These are phyloP conservation scores for Medicago lupulina DNA, from an alignment of 306 rosid species.

Conservation along the genomic window DNA sequence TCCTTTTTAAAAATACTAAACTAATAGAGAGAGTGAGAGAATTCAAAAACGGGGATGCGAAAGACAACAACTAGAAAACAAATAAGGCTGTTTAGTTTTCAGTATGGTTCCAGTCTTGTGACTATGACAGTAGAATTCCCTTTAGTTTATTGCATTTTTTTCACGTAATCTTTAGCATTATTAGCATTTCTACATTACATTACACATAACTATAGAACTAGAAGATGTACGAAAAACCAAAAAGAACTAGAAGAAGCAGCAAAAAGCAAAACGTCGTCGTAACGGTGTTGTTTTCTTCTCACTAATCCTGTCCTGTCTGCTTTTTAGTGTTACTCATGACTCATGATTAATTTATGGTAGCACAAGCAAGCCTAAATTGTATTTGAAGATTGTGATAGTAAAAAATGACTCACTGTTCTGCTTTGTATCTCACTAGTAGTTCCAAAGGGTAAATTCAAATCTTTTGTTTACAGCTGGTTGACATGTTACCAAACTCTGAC, in stretches of 20 bases:
- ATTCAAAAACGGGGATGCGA: slow-evolving; percentile 76
- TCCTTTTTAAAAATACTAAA: not conserved
- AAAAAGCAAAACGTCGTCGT: slow-evolving; percentile 45
- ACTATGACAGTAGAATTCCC: slow-evolving; percentile 40
- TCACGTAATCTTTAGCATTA: not conserved
- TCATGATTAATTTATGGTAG: not conserved
- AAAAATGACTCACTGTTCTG: not conserved
- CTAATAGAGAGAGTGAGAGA: slow-evolving; percentile 19
- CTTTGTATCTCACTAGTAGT: not conserved
- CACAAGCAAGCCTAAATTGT: not conserved
- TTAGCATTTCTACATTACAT: not conserved
- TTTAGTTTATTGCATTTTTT: slow-evolving; percentile 20
- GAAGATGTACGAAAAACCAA: slow-evolving; percentile 20
- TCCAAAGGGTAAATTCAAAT: not conserved
- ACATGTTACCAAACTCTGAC: slow-evolving; percentile 30
- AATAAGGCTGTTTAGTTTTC: slow-evolving; percentile 67
- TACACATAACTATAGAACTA: not conserved
- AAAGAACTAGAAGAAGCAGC: slow-evolving; percentile 3
- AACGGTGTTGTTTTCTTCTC: slow-evolving; percentile 36
- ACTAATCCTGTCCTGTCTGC: not conserved
- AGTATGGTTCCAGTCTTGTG: slow-evolving; percentile 39
- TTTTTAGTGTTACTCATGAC: not conserved
- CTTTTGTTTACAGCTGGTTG: slow-evolving; percentile 5
- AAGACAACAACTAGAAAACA: slow-evolving; percentile 88
- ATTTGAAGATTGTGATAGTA: not conserved